Percentiles rank a stretch among this genome's conserved stretches.
These are phyloP conservation scores for Rhizopogon vulgaris DNA, from an alignment of 768 basidiomycete species.

Conservation along the genomic window DNA sequence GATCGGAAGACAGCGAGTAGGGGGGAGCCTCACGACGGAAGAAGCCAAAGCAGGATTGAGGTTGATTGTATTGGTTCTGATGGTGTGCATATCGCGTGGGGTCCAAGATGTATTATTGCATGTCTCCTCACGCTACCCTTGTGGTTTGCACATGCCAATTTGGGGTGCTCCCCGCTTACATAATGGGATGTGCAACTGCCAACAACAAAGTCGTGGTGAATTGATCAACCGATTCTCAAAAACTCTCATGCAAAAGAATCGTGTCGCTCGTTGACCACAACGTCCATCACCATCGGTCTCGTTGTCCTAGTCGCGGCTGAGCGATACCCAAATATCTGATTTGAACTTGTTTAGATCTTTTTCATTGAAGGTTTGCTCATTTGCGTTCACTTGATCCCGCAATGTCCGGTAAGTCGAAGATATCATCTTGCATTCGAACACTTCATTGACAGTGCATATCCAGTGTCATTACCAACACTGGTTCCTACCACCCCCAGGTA, in stretches of 20 bases:
- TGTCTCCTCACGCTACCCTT: conserved; percentile 3
- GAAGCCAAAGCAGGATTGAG: conserved; percentile 10
- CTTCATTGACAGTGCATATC: background rate
- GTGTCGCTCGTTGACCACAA: conserved; percentile 5
- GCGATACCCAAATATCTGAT: background rate
- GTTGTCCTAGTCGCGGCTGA: background rate
- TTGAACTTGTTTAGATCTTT: background rate
- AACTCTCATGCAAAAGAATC: conserved; percentile 9
- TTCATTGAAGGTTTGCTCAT: background rate
- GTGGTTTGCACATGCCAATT: background rate
- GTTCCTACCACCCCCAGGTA: background rate
- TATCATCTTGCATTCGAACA: background rate
- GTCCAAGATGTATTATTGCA: background rate
- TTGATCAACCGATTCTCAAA: background rate
- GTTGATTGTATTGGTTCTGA: conserved; percentile 6
- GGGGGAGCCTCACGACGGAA: conserved; percentile 10
- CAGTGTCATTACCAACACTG: background rate
- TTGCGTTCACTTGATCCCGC: conserved; percentile 4
- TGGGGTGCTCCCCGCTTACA: conserved; percentile 8
- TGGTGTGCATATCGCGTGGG: conserved; percentile 4
- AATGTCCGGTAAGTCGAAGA: conserved; percentile 9
- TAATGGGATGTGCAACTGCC: conserved; percentile 11
- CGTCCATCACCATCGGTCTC: conserved; percentile 5
- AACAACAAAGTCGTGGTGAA: conserved; percentile 1
- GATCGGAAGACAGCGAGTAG: background rate